These are phyloP conservation scores for Diaporthe velutina DNA, from an alignment of 2,329 filamentous ascomycete genomes.

Conservation along the genomic window DNA sequence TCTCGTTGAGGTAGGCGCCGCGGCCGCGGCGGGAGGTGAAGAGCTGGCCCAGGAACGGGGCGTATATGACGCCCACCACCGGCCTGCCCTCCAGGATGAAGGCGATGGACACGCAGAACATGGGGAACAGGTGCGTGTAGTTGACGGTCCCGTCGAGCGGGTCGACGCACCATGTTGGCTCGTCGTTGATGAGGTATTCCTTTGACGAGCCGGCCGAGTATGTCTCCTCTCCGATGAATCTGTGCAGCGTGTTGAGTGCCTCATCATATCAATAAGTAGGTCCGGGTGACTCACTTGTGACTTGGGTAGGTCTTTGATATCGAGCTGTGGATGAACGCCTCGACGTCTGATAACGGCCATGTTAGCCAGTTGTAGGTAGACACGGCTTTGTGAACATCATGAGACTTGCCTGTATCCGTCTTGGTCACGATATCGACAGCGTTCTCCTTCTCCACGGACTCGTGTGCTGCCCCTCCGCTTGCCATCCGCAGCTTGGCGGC, in stretches of 20 bases:
- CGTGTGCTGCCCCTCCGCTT: slow-evolving; percentile 43
- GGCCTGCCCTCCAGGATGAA: slow-evolving; percentile 72
- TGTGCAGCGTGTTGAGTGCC: slow-evolving; percentile 46
- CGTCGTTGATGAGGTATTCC: slow-evolving; percentile 73
- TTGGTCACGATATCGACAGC: slow-evolving; percentile 84
- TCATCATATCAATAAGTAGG: background rate
- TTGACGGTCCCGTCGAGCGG: slow-evolving; percentile 86
- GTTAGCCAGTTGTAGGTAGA: background rate
- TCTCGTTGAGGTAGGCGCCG: slow-evolving; percentile 79
- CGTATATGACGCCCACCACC: slow-evolving; percentile 78
- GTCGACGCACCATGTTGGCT: slow-evolving; percentile 82
- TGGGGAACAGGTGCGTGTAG: slow-evolving; percentile 84
- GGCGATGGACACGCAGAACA: slow-evolving; percentile 85
- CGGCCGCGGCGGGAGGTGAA: slow-evolving; percentile 76
- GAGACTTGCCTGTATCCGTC: slow-evolving; percentile 74
- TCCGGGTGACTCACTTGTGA: slow-evolving; percentile 68
- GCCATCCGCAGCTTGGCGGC: slow-evolving; percentile 69
- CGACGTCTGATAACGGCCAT: slow-evolving; percentile 67
- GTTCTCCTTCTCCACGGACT: slow-evolving; percentile 76
- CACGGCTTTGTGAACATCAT: too few species aligned
- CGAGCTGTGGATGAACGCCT: slow-evolving; percentile 74
- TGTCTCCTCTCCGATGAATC: slow-evolving; percentile 83
- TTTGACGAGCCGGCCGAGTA: slow-evolving; percentile 78
- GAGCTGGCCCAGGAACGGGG: slow-evolving; percentile 76
- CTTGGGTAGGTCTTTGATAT: slow-evolving; percentile 72